These are phyloP conservation scores for Zancudomyces culisetae DNA, from an alignment of 371 early-diverging fungal species.

Conservation along the genomic window DNA sequence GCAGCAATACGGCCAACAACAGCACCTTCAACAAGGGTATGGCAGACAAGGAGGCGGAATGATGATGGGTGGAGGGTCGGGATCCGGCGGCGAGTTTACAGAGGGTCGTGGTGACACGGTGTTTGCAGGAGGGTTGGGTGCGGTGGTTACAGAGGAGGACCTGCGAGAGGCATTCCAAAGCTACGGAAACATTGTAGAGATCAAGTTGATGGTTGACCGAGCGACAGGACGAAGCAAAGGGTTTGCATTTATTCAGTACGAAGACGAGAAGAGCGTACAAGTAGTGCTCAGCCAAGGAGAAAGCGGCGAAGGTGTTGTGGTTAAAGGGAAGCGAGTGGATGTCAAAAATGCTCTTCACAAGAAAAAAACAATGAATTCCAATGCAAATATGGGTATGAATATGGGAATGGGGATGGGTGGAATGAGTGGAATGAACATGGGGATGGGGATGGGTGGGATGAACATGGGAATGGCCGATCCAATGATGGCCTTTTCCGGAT, in stretches of 20 bases:
- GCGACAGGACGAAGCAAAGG: slow-evolving; percentile 60
- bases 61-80: neutral
- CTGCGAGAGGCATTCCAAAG: slow-evolving; percentile 50
- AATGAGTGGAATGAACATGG: neutral
- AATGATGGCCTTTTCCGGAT: too few relatives aligned
- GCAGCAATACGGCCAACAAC: slow-evolving; percentile 1
- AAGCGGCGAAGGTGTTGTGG: slow-evolving; percentile 25
- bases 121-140: slow-evolving; percentile 75
- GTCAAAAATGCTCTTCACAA: slow-evolving; percentile 32
- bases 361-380: slow-evolving; percentile 14
- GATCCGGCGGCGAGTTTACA: slow-evolving; percentile 8
- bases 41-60: neutral
- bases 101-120: slow-evolving; percentile 68
- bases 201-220: slow-evolving; percentile 55
- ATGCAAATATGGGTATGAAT: slow-evolving; percentile 7
- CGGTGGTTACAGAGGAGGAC: slow-evolving; percentile 63
- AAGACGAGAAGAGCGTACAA: slow-evolving; percentile 30
- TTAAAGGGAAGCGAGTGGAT: slow-evolving; percentile 34
- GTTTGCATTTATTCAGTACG: slow-evolving; percentile 62
- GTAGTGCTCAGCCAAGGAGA: slow-evolving; percentile 45
- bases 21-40: slow-evolving; percentile 3
- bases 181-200: slow-evolving; percentile 57
- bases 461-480: slow-evolving; percentile 4
- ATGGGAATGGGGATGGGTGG: neutral
- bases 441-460: neutral